A percentile compares a stretch with the other conserved stretches of the same genome.
These are phyloP conservation scores for Hysterium pulicare DNA, from an alignment of 2,329 filamentous ascomycete species.

Conservation along the genomic window DNA sequence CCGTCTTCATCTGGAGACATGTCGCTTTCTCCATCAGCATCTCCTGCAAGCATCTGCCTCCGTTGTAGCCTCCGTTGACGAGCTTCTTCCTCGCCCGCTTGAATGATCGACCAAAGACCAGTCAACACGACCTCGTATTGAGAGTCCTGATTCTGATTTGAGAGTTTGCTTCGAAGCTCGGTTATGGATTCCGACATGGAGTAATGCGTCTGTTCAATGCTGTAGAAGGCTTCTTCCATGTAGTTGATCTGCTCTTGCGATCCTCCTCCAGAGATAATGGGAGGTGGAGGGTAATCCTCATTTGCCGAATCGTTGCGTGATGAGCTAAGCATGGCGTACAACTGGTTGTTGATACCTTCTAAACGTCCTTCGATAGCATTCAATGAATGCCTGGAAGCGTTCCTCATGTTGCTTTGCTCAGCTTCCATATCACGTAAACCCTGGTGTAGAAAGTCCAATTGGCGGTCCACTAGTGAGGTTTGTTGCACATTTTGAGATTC, in stretches of 20 bases:
- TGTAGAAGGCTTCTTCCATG: conserved; percentile 59
- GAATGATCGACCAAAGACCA: conserved; percentile 53
- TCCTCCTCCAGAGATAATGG: conserved; percentile 54
- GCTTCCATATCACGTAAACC: conserved; percentile 60
- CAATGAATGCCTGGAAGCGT: conserved; percentile 25
- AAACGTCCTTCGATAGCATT: conserved; percentile 39
- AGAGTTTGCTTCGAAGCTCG: conserved; percentile 19
- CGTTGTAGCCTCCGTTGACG: conserved; percentile 36
- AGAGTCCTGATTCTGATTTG: conserved; percentile 14
- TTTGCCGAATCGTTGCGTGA: conserved; percentile 52
- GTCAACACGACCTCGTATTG: conserved; percentile 51
- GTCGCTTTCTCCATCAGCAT: conserved; percentile 57
- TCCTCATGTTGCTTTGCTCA: conserved; percentile 46
- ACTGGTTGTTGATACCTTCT: conserved; percentile 57
- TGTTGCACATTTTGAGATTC: conserved; percentile 13
- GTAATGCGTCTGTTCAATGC: conserved; percentile 34
- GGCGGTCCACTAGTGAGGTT: conserved; percentile 43
- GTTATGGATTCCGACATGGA: conserved; percentile 27
- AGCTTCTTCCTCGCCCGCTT: conserved; percentile 41
- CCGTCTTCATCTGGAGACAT: conserved; percentile 61
- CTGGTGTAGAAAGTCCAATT: conserved; percentile 70
- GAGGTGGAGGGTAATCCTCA: conserved; percentile 55
- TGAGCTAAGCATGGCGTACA: conserved; percentile 49
- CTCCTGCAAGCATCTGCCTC: conserved; percentile 44
- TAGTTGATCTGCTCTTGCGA: conserved; percentile 67